phyloP scores from a whole-genome alignment of 2,329 filamentous ascomycete genomes.

The Calonectria leucothoes region DNA sequence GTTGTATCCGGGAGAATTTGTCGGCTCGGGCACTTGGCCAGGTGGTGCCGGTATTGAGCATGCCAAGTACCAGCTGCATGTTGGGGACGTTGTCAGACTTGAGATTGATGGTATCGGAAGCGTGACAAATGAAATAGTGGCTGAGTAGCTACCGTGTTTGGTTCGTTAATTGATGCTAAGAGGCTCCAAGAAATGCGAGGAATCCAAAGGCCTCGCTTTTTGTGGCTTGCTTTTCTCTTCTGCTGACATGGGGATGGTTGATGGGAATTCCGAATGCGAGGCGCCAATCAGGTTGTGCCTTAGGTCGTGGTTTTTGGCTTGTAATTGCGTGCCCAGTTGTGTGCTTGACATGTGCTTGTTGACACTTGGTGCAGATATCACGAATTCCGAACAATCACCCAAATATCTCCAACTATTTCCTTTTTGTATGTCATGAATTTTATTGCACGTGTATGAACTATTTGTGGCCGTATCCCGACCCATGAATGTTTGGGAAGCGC shows the following conservation, averaged over 20 bases:
- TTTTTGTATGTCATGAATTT: neutral
- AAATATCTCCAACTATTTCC: neutral
- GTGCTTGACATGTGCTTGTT: neutral
- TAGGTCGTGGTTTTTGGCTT: neutral
- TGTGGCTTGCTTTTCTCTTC: neutral
- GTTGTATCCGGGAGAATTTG: neutral
- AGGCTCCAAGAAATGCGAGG: neutral
- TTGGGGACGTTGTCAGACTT: neutral
- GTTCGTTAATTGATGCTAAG: neutral
- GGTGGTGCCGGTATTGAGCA: neutral
- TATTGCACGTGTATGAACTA: neutral
- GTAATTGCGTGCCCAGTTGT: too few relatives aligned
- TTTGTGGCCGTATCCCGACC: neutral
- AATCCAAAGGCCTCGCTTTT: neutral
- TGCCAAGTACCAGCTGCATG: neutral
- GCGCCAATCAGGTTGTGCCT: neutral
- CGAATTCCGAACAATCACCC: neutral
- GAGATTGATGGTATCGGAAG: slow-evolving; percentile 1
- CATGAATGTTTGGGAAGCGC: neutral
- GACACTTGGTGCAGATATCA: neutral
- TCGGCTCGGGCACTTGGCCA: neutral
- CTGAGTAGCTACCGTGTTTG: neutral
- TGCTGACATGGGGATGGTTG: neutral
- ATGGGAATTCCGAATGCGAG: neutral
- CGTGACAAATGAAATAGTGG: neutral